These are phyloP conservation scores for Aspergillus cristatus DNA, from an alignment of 495 filamentous ascomycete species.

Conservation along the genomic window DNA sequence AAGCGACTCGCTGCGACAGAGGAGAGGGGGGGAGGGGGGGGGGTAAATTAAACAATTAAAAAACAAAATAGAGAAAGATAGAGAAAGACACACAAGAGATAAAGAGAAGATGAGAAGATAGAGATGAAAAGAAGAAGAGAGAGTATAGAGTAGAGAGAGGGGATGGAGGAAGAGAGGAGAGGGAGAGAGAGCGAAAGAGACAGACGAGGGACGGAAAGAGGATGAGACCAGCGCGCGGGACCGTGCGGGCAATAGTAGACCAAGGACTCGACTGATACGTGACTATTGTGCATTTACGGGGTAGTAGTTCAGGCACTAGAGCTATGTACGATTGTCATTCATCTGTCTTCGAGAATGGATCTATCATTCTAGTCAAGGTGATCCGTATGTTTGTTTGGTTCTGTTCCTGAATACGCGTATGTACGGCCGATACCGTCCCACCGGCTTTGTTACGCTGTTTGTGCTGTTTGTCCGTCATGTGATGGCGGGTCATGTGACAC, in stretches of 20 bases:
- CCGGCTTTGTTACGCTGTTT: too few species aligned
- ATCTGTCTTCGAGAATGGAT: too few species aligned
- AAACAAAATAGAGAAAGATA: slow-evolving; percentile 10
- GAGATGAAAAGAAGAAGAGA: slow-evolving; percentile 3
- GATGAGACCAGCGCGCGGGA: slow-evolving; percentile 3
- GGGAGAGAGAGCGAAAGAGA: slow-evolving; percentile 1
- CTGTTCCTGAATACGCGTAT: too few species aligned
- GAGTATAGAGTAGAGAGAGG: slow-evolving; percentile 7
- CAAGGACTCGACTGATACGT: not conserved
- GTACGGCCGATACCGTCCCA: too few species aligned
- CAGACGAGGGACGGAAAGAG: slow-evolving; percentile 2
- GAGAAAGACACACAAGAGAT: slow-evolving; percentile 6
- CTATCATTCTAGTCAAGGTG: too few species aligned
- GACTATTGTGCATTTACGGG: too few species aligned
- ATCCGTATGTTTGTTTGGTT: too few species aligned
- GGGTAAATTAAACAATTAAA: slow-evolving; percentile 6
- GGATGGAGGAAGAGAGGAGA: slow-evolving; percentile 1
- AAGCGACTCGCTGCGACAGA: too few species aligned
- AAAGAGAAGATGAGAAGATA: slow-evolving; percentile 6
- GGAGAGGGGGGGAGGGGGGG: too few species aligned
- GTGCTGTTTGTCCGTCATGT: too few species aligned
- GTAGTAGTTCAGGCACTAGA: too few species aligned
- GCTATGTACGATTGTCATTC: too few species aligned
- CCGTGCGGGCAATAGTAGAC: slow-evolving; percentile 1
- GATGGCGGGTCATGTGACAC: not conserved